These are phyloP conservation scores for Noccaea caerulescens DNA, from an alignment of 345 rosid species.

Conservation along the genomic window DNA sequence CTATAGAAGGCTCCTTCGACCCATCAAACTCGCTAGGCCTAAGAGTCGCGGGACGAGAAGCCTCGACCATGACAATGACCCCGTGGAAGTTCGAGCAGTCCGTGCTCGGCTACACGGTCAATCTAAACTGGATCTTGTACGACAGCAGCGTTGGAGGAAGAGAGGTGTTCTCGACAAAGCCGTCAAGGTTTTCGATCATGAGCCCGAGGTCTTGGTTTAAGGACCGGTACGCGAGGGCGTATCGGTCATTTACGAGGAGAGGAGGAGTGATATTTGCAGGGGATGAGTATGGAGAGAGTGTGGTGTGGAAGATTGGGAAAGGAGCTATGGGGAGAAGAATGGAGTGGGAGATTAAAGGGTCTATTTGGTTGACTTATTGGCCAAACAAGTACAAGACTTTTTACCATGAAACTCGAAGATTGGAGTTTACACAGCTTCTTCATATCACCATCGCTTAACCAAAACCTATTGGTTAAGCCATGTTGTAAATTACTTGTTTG, in stretches of 20 bases:
- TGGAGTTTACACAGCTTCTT: constrained; percentile 70
- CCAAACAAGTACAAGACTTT: constrained; percentile 74
- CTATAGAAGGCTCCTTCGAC: constrained; percentile 65
- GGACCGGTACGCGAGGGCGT: constrained; percentile 61
- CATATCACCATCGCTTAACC: constrained; percentile 54
- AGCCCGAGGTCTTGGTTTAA: constrained; percentile 85
- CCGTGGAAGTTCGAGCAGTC: constrained; percentile 95
- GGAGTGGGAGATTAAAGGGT: constrained; percentile 82
- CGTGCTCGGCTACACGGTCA: constrained; percentile 62
- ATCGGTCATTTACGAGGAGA: constrained; percentile 72
- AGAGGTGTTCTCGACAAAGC: constrained; percentile 78
- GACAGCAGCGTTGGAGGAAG: constrained; percentile 71
- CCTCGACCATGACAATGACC: constrained; percentile 63
- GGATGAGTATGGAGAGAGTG: constrained; percentile 77
- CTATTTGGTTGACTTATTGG: constrained; percentile 92
- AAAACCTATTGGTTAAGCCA: neutral
- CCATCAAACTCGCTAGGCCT: constrained; percentile 72
- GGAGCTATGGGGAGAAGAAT: constrained; percentile 58
- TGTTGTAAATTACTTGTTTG: neutral
- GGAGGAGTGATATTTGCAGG: constrained; percentile 86
- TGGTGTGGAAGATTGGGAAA: constrained; percentile 72
- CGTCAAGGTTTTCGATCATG: constrained; percentile 58
- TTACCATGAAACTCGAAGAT: constrained; percentile 71
- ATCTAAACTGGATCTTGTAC: constrained; percentile 77
- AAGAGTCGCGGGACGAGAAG: constrained; percentile 59